Conservation (phyloP, 2,329 filamentous ascomycete genomes). For the Pseudogymnoascus sp. region DNA sequence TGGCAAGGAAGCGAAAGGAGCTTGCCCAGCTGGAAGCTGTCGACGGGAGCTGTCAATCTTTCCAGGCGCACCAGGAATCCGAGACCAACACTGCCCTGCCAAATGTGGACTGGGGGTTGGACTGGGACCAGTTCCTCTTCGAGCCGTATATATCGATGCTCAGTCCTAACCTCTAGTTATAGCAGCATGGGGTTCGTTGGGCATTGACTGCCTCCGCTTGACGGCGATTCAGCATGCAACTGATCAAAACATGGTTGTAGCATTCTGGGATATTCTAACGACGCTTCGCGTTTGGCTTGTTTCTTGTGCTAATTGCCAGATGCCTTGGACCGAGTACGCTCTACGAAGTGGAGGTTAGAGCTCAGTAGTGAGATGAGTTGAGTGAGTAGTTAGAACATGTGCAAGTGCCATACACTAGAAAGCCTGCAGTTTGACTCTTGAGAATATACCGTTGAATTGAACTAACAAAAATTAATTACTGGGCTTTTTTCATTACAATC, state of each 20-base stretch:
- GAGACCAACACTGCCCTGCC: neutral
- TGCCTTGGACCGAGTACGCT: too few relatives aligned
- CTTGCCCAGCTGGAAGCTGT: neutral
- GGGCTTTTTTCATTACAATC: too few relatives aligned
- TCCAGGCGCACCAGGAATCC: neutral
- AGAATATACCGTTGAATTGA: too few relatives aligned
- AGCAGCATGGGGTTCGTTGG: neutral
- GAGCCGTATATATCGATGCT: neutral
- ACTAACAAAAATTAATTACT: too few relatives aligned
- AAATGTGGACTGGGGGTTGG: neutral
- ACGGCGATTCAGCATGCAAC: neutral
- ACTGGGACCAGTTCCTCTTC: neutral
- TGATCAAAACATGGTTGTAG: neutral
- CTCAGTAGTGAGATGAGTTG: too few relatives aligned
- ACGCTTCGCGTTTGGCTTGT: too few relatives aligned
- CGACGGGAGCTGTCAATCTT: neutral
- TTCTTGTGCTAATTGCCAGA: too few relatives aligned
- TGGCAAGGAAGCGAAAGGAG: neutral
- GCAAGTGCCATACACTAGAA: too few relatives aligned
- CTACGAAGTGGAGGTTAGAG: too few relatives aligned
- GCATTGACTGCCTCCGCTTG: neutral
- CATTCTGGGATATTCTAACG: too few relatives aligned
- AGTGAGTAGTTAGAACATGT: too few relatives aligned
- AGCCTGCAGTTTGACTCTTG: too few relatives aligned
- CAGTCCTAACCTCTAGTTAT: neutral